A percentile compares a stretch with the other conserved stretches of the same genome.
Conservation (phyloP, 2,329 filamentous ascomycete genomes). For the Drechslerella coelobrocha region DNA sequence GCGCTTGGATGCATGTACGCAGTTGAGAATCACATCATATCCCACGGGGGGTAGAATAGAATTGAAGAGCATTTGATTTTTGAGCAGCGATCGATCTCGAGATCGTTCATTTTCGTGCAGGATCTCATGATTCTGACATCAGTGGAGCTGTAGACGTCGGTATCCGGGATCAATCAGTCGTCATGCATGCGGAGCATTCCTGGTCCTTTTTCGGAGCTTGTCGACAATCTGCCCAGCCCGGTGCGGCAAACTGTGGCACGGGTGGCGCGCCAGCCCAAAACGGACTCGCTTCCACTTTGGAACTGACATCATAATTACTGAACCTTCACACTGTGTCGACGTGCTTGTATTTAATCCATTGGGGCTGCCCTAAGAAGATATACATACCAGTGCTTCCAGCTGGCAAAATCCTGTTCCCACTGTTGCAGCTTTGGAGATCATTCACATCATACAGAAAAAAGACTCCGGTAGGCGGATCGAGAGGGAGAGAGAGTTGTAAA, state of each 20-base stretch:
- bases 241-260: conserved; percentile 13
- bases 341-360: no score
- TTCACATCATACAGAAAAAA: no score
- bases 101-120: not conserved
- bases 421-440: not conserved
- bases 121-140: conserved; percentile 34
- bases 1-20: conserved; percentile 1
- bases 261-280: conserved; percentile 15
- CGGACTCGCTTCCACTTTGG: conserved; percentile 13
- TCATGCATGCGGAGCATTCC: conserved; percentile 34
- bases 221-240: conserved; percentile 11
- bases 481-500: conserved; percentile 5
- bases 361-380: no score
- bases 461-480: not conserved
- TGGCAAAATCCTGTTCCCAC: conserved; percentile 8
- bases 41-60: not conserved
- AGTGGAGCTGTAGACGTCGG: conserved; percentile 1
- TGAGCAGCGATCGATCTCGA: not conserved
- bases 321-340: not conserved
- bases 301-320: conserved; percentile 46
- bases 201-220: conserved; percentile 11
- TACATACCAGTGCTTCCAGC: conserved; percentile 1
- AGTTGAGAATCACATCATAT: not conserved
- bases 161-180: not conserved
- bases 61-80: not conserved